A percentile compares a stretch with the other conserved stretches of the same genome.
These are phyloP conservation scores for Melaleuca alternifolia DNA, from an alignment of 345 rosid genomes.

Conservation along the genomic window DNA sequence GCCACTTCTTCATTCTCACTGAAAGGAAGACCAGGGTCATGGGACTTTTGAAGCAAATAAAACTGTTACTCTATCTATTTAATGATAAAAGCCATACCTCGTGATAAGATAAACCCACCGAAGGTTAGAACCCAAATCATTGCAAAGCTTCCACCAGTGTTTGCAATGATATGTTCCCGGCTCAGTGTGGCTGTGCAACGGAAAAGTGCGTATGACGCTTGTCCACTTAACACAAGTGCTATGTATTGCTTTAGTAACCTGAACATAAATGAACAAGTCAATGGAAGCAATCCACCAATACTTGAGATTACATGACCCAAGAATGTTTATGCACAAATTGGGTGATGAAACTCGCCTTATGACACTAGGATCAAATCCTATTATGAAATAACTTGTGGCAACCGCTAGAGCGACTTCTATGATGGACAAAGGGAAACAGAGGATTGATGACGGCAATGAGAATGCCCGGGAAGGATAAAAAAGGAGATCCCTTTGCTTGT, in stretches of 20 bases:
- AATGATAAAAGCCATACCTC: constrained; percentile 8
- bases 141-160: constrained; percentile 23
- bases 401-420: constrained; percentile 1
- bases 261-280: background rate
- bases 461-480: constrained; percentile 9
- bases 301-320: background rate
- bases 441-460: constrained; percentile 3
- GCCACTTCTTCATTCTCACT: constrained; percentile 50
- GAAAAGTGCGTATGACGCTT: constrained; percentile 29
- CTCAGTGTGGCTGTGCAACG: constrained; percentile 32
- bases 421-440: constrained; percentile 7
- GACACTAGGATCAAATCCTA: constrained; percentile 14
- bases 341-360: background rate
- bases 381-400: constrained; percentile 3
- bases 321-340: background rate
- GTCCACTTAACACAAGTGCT: constrained; percentile 18
- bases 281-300: background rate
- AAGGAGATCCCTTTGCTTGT: constrained; percentile 7
- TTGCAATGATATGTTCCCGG: constrained; percentile 31
- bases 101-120: constrained; percentile 31
- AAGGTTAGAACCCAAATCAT: constrained; percentile 22
- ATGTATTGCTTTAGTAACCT: constrained; percentile 29
- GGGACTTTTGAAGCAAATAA: background rate
- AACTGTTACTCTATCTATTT: background rate
- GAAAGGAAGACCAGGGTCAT: background rate